Evolutionary conservation across 2,329 filamentous ascomycete species (phyloP), one percentile per base, ranked within the genome.

Genomic region (Aspergillus pseudoviridinutans): DNA sequence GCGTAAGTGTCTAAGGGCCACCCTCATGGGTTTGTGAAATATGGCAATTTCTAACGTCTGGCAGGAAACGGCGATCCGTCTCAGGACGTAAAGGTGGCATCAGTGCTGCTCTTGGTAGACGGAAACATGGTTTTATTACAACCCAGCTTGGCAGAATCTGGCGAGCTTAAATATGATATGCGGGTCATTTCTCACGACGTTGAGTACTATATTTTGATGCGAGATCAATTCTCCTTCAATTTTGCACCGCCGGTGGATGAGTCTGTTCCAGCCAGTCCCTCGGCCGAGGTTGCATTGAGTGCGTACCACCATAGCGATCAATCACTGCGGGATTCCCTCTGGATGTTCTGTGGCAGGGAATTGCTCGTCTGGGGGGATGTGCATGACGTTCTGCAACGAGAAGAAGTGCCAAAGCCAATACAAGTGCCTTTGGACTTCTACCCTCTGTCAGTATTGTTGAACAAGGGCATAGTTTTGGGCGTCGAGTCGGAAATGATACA

Each of bases 121-220:
- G 94, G 93, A 29, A 99, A 99, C 72, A 84, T 99, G 22, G 94
- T 97, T 10, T 79, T 97, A 41, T 82, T 99, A 51, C 91, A 95
- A 63, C 93, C 94, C 1, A 92, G 91, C 0, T 80, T 91, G 4
- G 92, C 90, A 53, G 89, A 90, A 51, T 85, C 89, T 47, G 90
- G 90, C 4, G 89, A 92, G 65, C 81, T 97, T 53, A 97, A 97
- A 77, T 99, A 99, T 70, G 93, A 97, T 70, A 99, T 99, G 94
- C 89, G 92, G 9, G 89, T 97, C 58, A 89, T 99, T 69, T 92
- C 92, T 12, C 91, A 97, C 67, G 95, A 96, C 67, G 92, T 97
- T 44, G 94, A 99, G 72, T 97, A 94, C 68, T 97, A 96, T 71
- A 88, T 88, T 54, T 86, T 94, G 66, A 95, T 95, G 86, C 87